phyloP scores from a whole-genome alignment of 495 filamentous ascomycete species.

The Pyrenula massariospora region DNA sequence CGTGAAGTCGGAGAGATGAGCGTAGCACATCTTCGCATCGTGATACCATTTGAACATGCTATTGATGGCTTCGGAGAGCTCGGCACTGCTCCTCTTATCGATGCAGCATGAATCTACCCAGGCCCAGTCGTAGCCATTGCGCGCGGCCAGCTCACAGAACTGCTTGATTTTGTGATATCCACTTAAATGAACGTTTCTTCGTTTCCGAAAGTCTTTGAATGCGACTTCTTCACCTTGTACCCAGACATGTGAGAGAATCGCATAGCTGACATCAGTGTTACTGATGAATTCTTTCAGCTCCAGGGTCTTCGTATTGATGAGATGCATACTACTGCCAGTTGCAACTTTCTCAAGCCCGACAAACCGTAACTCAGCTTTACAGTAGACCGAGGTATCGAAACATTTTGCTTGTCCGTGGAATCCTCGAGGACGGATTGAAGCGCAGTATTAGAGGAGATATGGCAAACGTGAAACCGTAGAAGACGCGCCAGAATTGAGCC shows the following conservation, averaged over 20 bases:
- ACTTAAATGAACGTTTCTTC: neutral
- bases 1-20: slow-evolving; percentile 16
- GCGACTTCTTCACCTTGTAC: slow-evolving; percentile 13
- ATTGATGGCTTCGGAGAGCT: slow-evolving; percentile 24
- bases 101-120: slow-evolving; percentile 38
- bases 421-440: no score
- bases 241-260: slow-evolving; percentile 27
- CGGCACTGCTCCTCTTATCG: slow-evolving; percentile 30
- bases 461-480: no score
- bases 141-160: neutral
- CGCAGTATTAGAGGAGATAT: no score
- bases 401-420: no score
- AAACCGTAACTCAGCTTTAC: no score
- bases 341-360: no score
- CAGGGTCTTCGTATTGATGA: slow-evolving; percentile 14
- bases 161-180: neutral
- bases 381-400: no score
- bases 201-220: slow-evolving; percentile 11
- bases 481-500: no score
- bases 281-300: slow-evolving; percentile 14
- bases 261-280: slow-evolving; percentile 15
- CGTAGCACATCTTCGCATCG: slow-evolving; percentile 19
- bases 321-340: slow-evolving; percentile 19
- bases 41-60: slow-evolving; percentile 22
- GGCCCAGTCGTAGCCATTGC: slow-evolving; percentile 16